phyloP scores from a whole-genome alignment of 768 basidiomycete species.

The Amyloporia xantha region DNA sequence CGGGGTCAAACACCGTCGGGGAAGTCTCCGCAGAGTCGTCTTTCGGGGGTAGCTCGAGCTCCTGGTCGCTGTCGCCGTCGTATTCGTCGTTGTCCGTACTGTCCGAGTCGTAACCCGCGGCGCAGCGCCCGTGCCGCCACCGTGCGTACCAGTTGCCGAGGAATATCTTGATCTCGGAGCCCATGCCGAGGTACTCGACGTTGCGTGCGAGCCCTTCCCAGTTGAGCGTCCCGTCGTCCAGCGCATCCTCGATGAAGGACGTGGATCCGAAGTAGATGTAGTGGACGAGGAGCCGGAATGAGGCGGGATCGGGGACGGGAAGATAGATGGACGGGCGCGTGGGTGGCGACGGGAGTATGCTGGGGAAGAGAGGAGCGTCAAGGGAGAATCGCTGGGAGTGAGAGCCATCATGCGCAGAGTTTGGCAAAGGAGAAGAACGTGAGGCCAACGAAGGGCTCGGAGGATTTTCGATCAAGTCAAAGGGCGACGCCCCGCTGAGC shows the following conservation, averaged over 20 bases:
- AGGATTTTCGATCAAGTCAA: slow-evolving; percentile 46
- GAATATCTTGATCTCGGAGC: slow-evolving; percentile 69
- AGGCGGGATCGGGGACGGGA: slow-evolving; percentile 67
- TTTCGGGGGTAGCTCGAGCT: slow-evolving; percentile 2
- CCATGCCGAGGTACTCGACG: slow-evolving; percentile 80
- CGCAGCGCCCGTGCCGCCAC: slow-evolving; percentile 42
- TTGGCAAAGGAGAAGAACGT: slow-evolving; percentile 46
- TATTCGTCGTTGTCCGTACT: slow-evolving; percentile 34
- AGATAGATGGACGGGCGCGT: slow-evolving; percentile 66
- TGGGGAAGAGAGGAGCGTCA: slow-evolving; percentile 44
- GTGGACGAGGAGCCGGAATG: slow-evolving; percentile 66
- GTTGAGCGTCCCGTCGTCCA: slow-evolving; percentile 55
- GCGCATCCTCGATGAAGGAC: slow-evolving; percentile 55
- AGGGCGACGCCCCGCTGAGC: slow-evolving; percentile 58
- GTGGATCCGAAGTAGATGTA: slow-evolving; percentile 81
- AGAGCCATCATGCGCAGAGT: slow-evolving; percentile 53
- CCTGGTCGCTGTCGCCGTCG: slow-evolving; percentile 24
- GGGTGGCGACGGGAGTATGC: slow-evolving; percentile 56
- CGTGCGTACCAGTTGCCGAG: slow-evolving; percentile 68
- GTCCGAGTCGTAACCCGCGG: slow-evolving; percentile 28
- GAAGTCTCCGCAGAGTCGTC: slow-evolving; percentile 1
- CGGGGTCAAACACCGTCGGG: slow-evolving; percentile 22
- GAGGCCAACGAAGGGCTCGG: slow-evolving; percentile 37
- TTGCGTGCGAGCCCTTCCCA: slow-evolving; percentile 90
- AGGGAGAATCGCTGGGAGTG: slow-evolving; percentile 20